These are phyloP conservation scores for Aegilops bicornis DNA, from an alignment of 176 grass and related monocot species.

Conservation along the genomic window DNA sequence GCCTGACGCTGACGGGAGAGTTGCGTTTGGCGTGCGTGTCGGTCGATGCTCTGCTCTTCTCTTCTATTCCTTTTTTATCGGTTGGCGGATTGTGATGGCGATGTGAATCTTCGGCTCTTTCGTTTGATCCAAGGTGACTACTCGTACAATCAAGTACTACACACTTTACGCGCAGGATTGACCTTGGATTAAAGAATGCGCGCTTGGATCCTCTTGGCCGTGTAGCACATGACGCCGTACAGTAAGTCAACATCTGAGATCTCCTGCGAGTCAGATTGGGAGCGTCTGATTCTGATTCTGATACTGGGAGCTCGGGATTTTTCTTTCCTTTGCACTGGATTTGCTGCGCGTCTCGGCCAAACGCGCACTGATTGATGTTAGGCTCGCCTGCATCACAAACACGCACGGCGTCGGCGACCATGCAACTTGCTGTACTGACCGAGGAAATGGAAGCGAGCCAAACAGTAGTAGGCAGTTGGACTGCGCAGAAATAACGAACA, in stretches of 20 bases:
- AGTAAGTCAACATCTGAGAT: background rate
- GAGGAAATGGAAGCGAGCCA: background rate
- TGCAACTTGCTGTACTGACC: background rate
- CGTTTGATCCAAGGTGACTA: conserved; percentile 8
- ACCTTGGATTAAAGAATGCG: conserved; percentile 10
- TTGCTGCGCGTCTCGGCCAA: background rate
- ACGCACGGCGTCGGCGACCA: no score
- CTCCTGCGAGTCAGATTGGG: background rate
- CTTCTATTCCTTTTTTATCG: no score
- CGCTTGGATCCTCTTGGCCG: background rate
- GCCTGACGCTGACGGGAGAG: no score
- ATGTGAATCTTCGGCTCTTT: conserved; percentile 12
- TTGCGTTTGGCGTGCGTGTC: background rate
- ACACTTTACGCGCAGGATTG: conserved; percentile 18
- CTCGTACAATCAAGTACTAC: no score
- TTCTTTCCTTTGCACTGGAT: background rate
- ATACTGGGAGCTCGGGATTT: no score
- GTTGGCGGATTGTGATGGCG: background rate
- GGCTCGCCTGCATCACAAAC: conserved; percentile 11
- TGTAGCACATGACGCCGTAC: background rate
- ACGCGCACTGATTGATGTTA: conserved; percentile 18
- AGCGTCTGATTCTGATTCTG: background rate
- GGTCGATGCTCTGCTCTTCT: background rate
- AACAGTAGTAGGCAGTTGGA: background rate
- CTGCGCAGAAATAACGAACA: background rate